Evolutionary conservation across 208 protist genomes (phyloP).

Genomic region (Leishmania martiniquensis): DNA sequence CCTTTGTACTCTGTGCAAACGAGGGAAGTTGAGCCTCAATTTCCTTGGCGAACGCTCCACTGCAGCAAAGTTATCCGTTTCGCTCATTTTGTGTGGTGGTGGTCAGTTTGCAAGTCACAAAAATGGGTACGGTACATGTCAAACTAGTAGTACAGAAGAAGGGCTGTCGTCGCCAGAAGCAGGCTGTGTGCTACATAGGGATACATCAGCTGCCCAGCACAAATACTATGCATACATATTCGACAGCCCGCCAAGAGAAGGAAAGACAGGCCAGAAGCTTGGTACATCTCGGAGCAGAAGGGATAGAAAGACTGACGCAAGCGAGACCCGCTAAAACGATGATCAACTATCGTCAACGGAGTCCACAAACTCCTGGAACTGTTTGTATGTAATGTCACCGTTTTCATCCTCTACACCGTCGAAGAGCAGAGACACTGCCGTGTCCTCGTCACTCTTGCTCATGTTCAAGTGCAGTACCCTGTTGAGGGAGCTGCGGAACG

Average conservation of each 20-base stretch:
- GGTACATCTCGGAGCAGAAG: constrained; percentile 7
- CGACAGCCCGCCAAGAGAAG: constrained; percentile 1
- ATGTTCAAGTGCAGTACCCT: constrained; percentile 88
- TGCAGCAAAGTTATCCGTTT: neutral
- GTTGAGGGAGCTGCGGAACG: constrained; percentile 78
- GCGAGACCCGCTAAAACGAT: neutral
- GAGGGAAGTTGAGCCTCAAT: neutral
- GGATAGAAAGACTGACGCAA: neutral
- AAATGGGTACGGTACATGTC: constrained; percentile 1
- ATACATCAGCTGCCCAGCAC: neutral
- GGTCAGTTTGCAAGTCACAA: neutral
- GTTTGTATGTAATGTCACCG: constrained; percentile 84
- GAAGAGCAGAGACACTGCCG: constrained; percentile 85
- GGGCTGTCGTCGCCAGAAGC: neutral
- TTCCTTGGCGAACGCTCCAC: neutral
- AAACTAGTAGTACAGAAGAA: neutral
- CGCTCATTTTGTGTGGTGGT: neutral
- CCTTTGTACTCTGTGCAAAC: neutral
- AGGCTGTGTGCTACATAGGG: neutral
- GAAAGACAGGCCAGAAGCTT: neutral
- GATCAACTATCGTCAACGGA: constrained; percentile 20
- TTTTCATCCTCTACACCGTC: constrained; percentile 81
- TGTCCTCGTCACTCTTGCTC: constrained; percentile 70
- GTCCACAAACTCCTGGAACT: constrained; percentile 89
- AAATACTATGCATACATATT: neutral